phyloP scores from a whole-genome alignment of 1,139 yeast genomes.

The Candida neerlandica region DNA sequence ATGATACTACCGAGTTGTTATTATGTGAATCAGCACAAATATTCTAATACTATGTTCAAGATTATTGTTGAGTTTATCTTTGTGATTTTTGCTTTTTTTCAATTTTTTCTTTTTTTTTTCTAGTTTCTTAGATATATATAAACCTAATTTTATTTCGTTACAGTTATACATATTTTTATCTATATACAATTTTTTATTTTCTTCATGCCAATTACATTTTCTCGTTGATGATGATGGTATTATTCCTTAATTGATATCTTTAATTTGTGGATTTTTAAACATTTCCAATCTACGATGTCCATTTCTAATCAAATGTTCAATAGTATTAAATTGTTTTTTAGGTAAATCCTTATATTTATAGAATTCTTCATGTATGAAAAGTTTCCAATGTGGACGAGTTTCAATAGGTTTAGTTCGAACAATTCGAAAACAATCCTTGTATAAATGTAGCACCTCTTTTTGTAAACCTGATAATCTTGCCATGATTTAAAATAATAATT shows the following conservation, averaged over 20 bases:
- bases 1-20: constrained; percentile 76
- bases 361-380: constrained; percentile 60
- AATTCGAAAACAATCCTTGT: constrained; percentile 58
- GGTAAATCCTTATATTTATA: constrained; percentile 58
- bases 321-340: constrained; percentile 80
- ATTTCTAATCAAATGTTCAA: constrained; percentile 79
- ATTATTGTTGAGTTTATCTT: no score
- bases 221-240: no score
- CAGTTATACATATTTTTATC: background rate
- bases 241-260: constrained; percentile 56
- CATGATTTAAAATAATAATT: constrained; percentile 23
- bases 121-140: background rate
- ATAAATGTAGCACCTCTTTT: constrained; percentile 63
- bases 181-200: background rate
- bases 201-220: background rate
- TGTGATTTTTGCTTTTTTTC: background rate
- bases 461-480: constrained; percentile 61
- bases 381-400: constrained; percentile 47
- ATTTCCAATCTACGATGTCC: constrained; percentile 76
- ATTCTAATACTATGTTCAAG: constrained; percentile 7
- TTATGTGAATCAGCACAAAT: constrained; percentile 49
- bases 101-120: background rate
- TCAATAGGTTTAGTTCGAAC: constrained; percentile 58
- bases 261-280: constrained; percentile 68
- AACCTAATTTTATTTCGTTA: background rate